Evolutionary conservation across 768 basidiomycete species (phyloP).

Genomic region (Lactifluus echinatus): DNA sequence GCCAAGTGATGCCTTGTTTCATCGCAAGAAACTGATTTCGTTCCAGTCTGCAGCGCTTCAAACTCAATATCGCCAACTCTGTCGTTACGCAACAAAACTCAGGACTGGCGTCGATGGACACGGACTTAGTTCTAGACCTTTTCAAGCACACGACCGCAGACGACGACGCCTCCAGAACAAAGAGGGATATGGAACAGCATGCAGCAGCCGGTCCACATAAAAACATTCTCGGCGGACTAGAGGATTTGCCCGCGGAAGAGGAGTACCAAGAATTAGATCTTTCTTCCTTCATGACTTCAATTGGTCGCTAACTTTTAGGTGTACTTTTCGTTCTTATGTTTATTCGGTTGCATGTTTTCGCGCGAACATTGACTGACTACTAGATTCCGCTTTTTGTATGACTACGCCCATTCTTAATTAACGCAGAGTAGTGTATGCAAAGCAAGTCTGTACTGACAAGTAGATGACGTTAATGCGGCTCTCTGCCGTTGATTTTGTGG

Average conservation of each 20-base stretch:
- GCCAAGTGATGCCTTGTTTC: constrained; percentile 22
- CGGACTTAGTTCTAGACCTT: constrained; percentile 90
- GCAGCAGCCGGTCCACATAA: constrained; percentile 60
- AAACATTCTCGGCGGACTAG: constrained; percentile 80
- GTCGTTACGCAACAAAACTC: constrained; percentile 97
- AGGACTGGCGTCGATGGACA: constrained; percentile 91
- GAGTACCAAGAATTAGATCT: constrained; percentile 88
- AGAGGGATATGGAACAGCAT: constrained; percentile 41
- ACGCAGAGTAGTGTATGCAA: constrained; percentile 15
- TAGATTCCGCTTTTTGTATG: constrained; percentile 16
- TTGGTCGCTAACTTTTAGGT: constrained; percentile 39
- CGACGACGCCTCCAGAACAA: constrained; percentile 56
- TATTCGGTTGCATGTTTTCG: constrained; percentile 17
- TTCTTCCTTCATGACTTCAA: constrained; percentile 81
- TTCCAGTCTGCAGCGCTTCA: constrained; percentile 89
- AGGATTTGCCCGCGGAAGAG: constrained; percentile 86
- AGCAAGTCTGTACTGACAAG: constrained; percentile 6
- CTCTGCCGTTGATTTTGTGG: too few relatives aligned
- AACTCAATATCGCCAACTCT: constrained; percentile 94
- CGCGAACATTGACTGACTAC: constrained; percentile 9
- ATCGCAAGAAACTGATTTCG: constrained; percentile 9
- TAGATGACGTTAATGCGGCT: constrained; percentile 4
- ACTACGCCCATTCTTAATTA: constrained; percentile 17
- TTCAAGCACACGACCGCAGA: constrained; percentile 74
- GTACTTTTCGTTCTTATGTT: constrained; percentile 24